Conservation (phyloP, 148 eudicot genomes). For the Polygonum aviculare region DNA sequence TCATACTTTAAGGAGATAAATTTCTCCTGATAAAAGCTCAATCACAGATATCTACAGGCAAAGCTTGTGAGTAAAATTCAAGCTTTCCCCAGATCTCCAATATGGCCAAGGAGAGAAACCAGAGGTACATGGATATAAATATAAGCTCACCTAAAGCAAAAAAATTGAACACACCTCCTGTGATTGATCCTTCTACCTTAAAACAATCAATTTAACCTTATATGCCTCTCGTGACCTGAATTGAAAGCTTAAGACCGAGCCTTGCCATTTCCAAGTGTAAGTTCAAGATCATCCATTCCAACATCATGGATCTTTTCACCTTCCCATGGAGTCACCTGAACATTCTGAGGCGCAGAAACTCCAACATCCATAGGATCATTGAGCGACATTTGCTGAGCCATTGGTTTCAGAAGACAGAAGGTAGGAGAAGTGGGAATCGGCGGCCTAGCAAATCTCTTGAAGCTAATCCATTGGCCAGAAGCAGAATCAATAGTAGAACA, state of each 20-base stretch:
- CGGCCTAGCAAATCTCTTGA: conserved; percentile 53
- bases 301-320: conserved; percentile 91
- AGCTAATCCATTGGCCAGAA: conserved; percentile 74
- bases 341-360: conserved; percentile 32
- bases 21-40: background rate
- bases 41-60: conserved; percentile 3
- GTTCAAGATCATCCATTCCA: conserved; percentile 90
- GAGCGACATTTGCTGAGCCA: conserved; percentile 33
- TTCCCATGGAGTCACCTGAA: conserved; percentile 74
- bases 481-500: conserved; percentile 65
- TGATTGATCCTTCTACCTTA: background rate
- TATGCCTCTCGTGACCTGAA: background rate
- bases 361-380: conserved; percentile 42
- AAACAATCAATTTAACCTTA: background rate
- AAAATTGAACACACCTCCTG: background rate
- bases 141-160: background rate
- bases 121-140: background rate
- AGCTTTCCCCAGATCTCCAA: conserved; percentile 1
- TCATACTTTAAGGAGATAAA: background rate
- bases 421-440: conserved; percentile 71
- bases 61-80: conserved; percentile 11
- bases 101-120: background rate
- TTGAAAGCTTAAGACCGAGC: conserved; percentile 19
- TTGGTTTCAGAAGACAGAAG: conserved; percentile 59
- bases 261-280: conserved; percentile 77